These are phyloP conservation scores for Candida parachauliodes DNA, from an alignment of 805 yeast genomes.

Conservation along the genomic window DNA sequence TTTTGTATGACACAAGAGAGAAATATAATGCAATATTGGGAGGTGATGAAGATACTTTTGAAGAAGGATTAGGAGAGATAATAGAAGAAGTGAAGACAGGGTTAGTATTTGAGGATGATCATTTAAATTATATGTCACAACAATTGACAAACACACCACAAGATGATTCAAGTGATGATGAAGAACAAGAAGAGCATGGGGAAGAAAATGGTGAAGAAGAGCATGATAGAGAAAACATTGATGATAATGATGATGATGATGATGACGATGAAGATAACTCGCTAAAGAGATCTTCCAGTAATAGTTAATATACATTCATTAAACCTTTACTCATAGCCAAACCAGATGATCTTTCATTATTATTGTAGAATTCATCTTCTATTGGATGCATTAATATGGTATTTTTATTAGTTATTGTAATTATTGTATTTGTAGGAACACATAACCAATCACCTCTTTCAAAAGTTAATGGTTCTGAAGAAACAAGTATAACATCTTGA, in stretches of 20 bases:
- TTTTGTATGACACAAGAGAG: slow-evolving; percentile 83
- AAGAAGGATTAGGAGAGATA: slow-evolving; percentile 36
- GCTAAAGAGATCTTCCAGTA: slow-evolving; percentile 41
- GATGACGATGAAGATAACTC: slow-evolving; percentile 26
- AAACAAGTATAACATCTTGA: slow-evolving; percentile 94
- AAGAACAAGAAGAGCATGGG: slow-evolving; percentile 29
- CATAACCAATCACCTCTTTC: slow-evolving; percentile 98
- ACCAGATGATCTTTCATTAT: slow-evolving; percentile 68
- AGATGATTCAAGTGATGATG: slow-evolving; percentile 13
- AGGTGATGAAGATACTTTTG: slow-evolving; percentile 53
- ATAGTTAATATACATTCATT: slow-evolving; percentile 81
- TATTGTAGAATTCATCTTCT: slow-evolving; percentile 80
- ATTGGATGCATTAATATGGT: slow-evolving; percentile 91
- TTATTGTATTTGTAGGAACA: slow-evolving; percentile 85
- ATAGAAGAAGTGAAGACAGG: slow-evolving; percentile 35
- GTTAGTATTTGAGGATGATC: slow-evolving; percentile 42
- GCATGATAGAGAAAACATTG: slow-evolving; percentile 75
- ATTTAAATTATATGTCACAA: slow-evolving; percentile 70
- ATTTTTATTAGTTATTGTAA: slow-evolving; percentile 73
- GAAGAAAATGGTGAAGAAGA: slow-evolving; percentile 62
- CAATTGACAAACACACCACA: slow-evolving; percentile 51
- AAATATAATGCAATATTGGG: slow-evolving; percentile 93
- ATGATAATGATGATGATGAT: slow-evolving; percentile 15
- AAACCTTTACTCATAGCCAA: slow-evolving; percentile 90
- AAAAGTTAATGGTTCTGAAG: slow-evolving; percentile 94